Base-by-base conservation (phyloP, 306 rosid genomes). In the Quercus gilva region DNA sequence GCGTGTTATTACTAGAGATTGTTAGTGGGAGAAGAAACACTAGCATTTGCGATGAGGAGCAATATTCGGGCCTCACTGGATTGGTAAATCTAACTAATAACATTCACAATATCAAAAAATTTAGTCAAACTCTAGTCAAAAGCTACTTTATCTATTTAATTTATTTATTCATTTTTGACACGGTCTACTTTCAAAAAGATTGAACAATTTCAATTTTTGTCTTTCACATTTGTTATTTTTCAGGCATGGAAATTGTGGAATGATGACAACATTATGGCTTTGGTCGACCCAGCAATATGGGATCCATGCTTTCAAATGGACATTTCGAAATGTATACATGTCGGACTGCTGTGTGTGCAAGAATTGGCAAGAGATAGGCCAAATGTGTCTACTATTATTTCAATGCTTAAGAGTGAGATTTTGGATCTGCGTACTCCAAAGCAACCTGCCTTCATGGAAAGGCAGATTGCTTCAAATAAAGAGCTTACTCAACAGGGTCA, bases 181-280 rank as follows among this genome's bases (percentile, higher is more conserved):
- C 6, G 45, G 10, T 41, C 2, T 5, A 41, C 10, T 31, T 5
- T 8, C 9, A 37, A 37, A 15, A 26, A 12, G 7, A 57, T 26
- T 29, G 1, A 28, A 43, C 28, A 31, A 17, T 25, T 25, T 0
- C 17, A 18, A 6, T 51, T 29, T 55, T 2, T 5, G 21, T 4
- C 33, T 31, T 31, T 31, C 33, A 31, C 33, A 31, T 4, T 31
- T 31, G 33, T 31, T 4, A 55, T 69, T 13, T 8, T 18, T 6
- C 18, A 81, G 82, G 86, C 77, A 68, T 82, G 84, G 86, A 69
- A 79, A 76, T 4, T 76, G 53, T 82, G 89, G 86, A 82, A 60
- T 3, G 80, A 72, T 26, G 82, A 29, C 2, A 20, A 76, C 3
- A 25, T 68, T 21, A 5, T 26, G 41, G 45, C 67, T 41, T 6